Percentiles rank a stretch among this genome's conserved stretches.
Evolutionary conservation across 352 stramenopile species (phyloP).

Genomic region (Phytophthora brassicae): DNA sequence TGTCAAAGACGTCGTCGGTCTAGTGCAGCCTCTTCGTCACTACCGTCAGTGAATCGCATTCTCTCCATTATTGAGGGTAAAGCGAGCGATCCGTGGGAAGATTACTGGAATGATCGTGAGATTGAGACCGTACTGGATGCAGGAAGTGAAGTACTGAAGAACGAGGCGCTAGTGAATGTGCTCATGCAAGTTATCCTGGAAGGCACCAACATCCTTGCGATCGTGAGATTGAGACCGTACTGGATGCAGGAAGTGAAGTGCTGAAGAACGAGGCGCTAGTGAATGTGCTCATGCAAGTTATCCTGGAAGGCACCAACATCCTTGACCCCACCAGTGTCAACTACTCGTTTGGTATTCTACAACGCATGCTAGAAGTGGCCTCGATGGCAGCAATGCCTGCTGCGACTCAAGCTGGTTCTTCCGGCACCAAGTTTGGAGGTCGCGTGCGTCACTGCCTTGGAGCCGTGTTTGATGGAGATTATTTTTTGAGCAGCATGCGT

Average conservation of each 20-base stretch:
- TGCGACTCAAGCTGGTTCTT: slow-evolving; percentile 16
- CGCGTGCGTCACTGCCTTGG: slow-evolving; percentile 44
- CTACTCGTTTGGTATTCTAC: slow-evolving; percentile 81
- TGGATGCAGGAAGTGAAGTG: slow-evolving; percentile 61
- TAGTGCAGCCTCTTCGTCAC: slow-evolving; percentile 24
- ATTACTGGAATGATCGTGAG: slow-evolving; percentile 75
- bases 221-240: slow-evolving; percentile 57
- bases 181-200: slow-evolving; percentile 82
- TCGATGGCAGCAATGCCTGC: slow-evolving; percentile 43
- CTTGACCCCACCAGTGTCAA: slow-evolving; percentile 80
- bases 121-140: slow-evolving; percentile 59
- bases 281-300: slow-evolving; percentile 79
- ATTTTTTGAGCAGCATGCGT: slow-evolving; percentile 73
- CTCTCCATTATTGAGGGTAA: slow-evolving; percentile 60
- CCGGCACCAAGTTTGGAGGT: slow-evolving; percentile 23
- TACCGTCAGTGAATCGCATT: slow-evolving; percentile 57
- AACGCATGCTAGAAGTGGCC: slow-evolving; percentile 68
- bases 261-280: slow-evolving; percentile 68
- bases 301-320: slow-evolving; percentile 84
- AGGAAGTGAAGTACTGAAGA: slow-evolving; percentile 61
- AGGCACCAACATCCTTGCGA: slow-evolving; percentile 82
- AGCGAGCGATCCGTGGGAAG: slow-evolving; percentile 59
- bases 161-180: slow-evolving; percentile 68
- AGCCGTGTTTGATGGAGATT: slow-evolving; percentile 63
- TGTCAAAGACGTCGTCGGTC: slow-evolving; percentile 63